Percentiles rank a stretch among this genome's conserved stretches.
These are phyloP conservation scores for Collybiopsis luxurians DNA, from an alignment of 768 basidiomycete genomes.

Conservation along the genomic window DNA sequence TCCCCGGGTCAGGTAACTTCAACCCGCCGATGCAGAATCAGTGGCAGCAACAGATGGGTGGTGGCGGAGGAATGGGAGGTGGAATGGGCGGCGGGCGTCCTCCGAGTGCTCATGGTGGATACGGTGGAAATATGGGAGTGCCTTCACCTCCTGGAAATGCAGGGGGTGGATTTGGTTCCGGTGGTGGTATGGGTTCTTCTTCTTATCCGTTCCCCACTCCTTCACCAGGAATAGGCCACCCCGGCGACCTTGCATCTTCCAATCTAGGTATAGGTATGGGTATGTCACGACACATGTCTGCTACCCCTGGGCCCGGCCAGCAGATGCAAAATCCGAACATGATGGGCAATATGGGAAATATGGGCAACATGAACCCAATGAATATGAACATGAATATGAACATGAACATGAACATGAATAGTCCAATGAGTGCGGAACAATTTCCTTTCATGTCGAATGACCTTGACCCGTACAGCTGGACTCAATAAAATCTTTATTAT, in stretches of 20 bases:
- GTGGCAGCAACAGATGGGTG: slow-evolving; percentile 30
- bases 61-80: slow-evolving; percentile 11
- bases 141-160: slow-evolving; percentile 44
- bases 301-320: slow-evolving; percentile 5
- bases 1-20: neutral
- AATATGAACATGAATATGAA: neutral
- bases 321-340: slow-evolving; percentile 5
- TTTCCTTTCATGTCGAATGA: slow-evolving; percentile 36
- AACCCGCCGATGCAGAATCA: slow-evolving; percentile 32
- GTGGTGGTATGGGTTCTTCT: slow-evolving; percentile 18
- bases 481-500: slow-evolving; percentile 29
- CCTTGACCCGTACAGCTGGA: slow-evolving; percentile 62
- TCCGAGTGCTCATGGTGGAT: slow-evolving; percentile 3
- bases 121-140: slow-evolving; percentile 13
- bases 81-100: slow-evolving; percentile 5
- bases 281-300: slow-evolving; percentile 12
- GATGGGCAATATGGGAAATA: slow-evolving; percentile 3
- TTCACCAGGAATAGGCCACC: slow-evolving; percentile 6
- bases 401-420: slow-evolving; percentile 8
- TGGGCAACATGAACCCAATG: slow-evolving; percentile 5
- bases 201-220: slow-evolving; percentile 10
- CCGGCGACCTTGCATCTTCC: slow-evolving; percentile 4
- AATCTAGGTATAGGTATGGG: slow-evolving; percentile 7
- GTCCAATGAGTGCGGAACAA: slow-evolving; percentile 32
- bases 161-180: slow-evolving; percentile 24